These are phyloP conservation scores for Sechiopsis laciniata DNA, from an alignment of 306 rosid species.

Conservation along the genomic window DNA sequence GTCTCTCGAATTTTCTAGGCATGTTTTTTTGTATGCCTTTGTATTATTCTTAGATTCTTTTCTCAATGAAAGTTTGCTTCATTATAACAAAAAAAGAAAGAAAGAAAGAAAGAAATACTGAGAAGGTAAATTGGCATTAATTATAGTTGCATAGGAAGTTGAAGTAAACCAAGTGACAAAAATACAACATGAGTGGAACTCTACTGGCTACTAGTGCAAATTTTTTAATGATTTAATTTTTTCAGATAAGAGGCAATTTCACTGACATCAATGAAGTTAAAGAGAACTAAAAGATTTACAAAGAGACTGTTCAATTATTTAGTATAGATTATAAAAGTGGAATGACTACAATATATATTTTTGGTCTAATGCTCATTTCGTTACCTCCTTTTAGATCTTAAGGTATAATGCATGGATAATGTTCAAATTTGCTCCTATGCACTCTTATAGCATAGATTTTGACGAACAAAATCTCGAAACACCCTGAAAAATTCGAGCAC, in stretches of 20 bases:
- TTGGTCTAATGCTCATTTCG: not conserved
- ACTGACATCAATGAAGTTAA: not conserved
- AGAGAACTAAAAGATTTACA: not conserved
- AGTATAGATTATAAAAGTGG: not conserved
- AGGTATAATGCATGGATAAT: not conserved
- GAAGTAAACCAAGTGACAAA: conserved; percentile 4
- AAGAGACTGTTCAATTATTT: not conserved
- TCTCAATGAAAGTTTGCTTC: no score
- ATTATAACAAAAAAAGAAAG: no score
- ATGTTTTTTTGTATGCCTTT: no score
- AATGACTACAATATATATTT: not conserved
- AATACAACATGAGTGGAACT: not conserved
- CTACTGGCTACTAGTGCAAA: not conserved
- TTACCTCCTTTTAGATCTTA: not conserved
- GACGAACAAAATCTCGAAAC: not conserved
- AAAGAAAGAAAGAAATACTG: no score
- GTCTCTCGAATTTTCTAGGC: no score
- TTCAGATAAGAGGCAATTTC: not conserved
- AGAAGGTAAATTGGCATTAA: not conserved
- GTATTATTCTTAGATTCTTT: no score
- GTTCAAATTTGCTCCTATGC: not conserved
- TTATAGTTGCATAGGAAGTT: not conserved
- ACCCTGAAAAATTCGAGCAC: not conserved
- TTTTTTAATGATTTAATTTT: not conserved
- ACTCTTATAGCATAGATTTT: not conserved